Evolutionary conservation across 2,329 filamentous ascomycete genomes (phyloP).

Genomic region (Colletotrichum graminicola): DNA sequence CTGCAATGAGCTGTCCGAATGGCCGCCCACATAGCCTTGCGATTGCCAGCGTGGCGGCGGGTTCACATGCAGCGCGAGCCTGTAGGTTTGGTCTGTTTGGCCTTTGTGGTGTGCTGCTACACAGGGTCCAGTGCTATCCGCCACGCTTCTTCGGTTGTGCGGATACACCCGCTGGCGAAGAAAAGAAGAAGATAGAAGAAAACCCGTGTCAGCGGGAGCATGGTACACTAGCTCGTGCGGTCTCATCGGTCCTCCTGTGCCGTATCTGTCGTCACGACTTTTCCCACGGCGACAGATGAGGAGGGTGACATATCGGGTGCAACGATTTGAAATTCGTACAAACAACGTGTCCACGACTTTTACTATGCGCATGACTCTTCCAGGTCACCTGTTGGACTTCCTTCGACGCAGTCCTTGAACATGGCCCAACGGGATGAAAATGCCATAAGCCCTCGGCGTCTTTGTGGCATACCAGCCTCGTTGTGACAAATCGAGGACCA

Average conservation of each 20-base stretch:
- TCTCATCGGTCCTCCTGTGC: background rate
- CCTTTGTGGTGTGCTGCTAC: slow-evolving; percentile 10
- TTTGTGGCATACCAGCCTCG: slow-evolving; percentile 1
- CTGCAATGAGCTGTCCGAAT: slow-evolving; percentile 22
- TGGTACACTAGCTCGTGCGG: slow-evolving; percentile 4
- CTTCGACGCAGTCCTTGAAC: background rate
- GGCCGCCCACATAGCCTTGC: slow-evolving; percentile 5
- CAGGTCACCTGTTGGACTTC: background rate
- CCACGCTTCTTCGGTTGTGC: slow-evolving; percentile 3
- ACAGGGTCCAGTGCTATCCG: background rate
- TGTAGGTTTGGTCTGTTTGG: slow-evolving; percentile 11
- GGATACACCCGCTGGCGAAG: background rate
- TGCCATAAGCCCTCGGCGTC: background rate
- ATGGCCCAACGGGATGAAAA: slow-evolving; percentile 5
- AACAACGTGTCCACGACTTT: slow-evolving; percentile 21
- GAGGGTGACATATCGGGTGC: slow-evolving; percentile 34
- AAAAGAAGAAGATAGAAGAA: no score
- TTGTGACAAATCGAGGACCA: slow-evolving; percentile 1
- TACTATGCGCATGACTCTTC: slow-evolving; percentile 29
- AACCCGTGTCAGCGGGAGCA: background rate
- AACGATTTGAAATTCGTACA: slow-evolving; percentile 7
- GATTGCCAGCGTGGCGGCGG: slow-evolving; percentile 1
- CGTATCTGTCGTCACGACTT: slow-evolving; percentile 11
- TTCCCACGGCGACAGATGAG: background rate
- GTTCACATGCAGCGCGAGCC: slow-evolving; percentile 22